Percentiles rank a stretch among this genome's conserved stretches.
Conservation (phyloP, 2,329 filamentous ascomycete genomes). For the Nigrospora sphaerica region DNA sequence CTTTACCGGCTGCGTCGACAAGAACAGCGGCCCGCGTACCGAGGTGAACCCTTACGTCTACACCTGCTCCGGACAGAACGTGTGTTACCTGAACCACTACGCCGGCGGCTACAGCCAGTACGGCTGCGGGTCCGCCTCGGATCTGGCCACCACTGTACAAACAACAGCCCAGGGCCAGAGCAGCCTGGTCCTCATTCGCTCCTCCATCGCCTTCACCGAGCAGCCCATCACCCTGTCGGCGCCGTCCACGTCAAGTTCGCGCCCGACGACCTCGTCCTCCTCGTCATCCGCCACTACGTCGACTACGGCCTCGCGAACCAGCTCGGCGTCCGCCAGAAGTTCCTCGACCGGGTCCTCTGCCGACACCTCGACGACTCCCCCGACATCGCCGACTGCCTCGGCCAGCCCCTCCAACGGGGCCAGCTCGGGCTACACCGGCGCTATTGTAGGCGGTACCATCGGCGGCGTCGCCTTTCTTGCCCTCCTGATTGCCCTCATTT, state of each 20-base stretch:
- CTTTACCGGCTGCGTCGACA: slow-evolving; percentile 51
- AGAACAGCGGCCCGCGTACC: slow-evolving; percentile 39
- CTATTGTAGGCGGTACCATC: slow-evolving; percentile 47
- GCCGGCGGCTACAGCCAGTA: slow-evolving; percentile 50
- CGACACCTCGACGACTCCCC: neutral
- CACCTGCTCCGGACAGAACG: slow-evolving; percentile 42
- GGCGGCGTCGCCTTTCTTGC: slow-evolving; percentile 41
- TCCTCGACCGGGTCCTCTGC: slow-evolving; percentile 6
- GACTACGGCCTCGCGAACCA: slow-evolving; percentile 8
- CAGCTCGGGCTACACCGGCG: slow-evolving; percentile 26
- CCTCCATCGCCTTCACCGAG: slow-evolving; percentile 33
- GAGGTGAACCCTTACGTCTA: slow-evolving; percentile 49
- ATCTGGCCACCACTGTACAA: slow-evolving; percentile 40
- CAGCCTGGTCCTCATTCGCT: slow-evolving; percentile 26
- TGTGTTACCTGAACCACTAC: slow-evolving; percentile 50
- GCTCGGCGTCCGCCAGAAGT: slow-evolving; percentile 8
- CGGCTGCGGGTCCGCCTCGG: slow-evolving; percentile 45
- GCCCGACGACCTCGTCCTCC: slow-evolving; percentile 11
- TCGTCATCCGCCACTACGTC: slow-evolving; percentile 9
- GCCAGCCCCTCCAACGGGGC: slow-evolving; percentile 8
- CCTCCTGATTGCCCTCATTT: slow-evolving; percentile 30
- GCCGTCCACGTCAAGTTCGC: slow-evolving; percentile 24
- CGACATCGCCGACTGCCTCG: neutral
- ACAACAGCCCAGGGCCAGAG: slow-evolving; percentile 33
- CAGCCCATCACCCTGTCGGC: slow-evolving; percentile 28